These are phyloP conservation scores for Hericium coralloides DNA, from an alignment of 768 basidiomycete genomes.

Conservation along the genomic window DNA sequence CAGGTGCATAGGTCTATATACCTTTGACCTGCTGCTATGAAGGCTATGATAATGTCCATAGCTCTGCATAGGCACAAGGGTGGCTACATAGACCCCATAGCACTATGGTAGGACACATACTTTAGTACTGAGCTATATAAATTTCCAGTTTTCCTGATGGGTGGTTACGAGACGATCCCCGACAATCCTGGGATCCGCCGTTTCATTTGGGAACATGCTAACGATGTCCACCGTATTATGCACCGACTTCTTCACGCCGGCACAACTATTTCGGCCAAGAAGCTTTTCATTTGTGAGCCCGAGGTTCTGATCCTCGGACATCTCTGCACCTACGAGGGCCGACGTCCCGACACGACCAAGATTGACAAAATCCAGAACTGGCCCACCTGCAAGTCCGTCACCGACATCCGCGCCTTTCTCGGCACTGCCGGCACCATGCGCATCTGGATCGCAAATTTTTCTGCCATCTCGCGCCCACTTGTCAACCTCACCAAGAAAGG, in stretches of 20 bases:
- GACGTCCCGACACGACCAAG: conserved; percentile 18
- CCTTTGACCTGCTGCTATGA: no score
- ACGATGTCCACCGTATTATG: background rate
- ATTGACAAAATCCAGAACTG: conserved; percentile 20
- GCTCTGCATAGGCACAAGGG: no score
- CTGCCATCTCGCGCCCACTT: conserved; percentile 10
- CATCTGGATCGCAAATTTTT: conserved; percentile 16
- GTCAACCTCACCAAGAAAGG: conserved; percentile 15
- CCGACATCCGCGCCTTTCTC: conserved; percentile 20
- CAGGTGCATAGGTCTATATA: no score
- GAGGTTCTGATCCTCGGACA: conserved; percentile 29
- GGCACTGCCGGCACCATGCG: conserved; percentile 14
- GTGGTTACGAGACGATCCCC: background rate
- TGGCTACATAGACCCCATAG: no score
- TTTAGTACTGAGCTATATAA: no score
- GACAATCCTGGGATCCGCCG: background rate
- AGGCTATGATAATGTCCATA: no score
- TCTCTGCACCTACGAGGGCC: conserved; percentile 27
- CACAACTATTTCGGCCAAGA: background rate
- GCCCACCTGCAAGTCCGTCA: conserved; percentile 9
- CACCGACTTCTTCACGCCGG: background rate
- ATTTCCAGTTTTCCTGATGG: no score
- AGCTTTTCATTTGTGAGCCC: conserved; percentile 2
- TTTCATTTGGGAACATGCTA: conserved; percentile 1
- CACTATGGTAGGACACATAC: no score